Percentiles rank a stretch among this genome's conserved stretches.
phyloP scores from a whole-genome alignment of 2,329 filamentous ascomycete genomes.

The Arthrobotrys pseudoclavata region DNA sequence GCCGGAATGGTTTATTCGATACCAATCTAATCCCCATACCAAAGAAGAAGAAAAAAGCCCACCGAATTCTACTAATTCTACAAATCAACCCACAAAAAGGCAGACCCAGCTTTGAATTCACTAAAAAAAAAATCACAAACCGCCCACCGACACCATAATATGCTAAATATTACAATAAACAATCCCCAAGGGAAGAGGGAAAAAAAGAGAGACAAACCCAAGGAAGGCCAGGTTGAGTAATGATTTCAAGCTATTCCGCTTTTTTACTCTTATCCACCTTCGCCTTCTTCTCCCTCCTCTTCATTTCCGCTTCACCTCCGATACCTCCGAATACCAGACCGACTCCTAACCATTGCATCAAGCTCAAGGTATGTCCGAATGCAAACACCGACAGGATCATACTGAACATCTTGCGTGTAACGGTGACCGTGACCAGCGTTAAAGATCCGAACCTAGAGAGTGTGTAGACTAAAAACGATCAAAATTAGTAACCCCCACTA shows the following conservation, averaged over 20 bases:
- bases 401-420: constrained; percentile 98
- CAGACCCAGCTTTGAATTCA: background rate
- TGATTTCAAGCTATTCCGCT: constrained; percentile 38
- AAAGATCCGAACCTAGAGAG: constrained; percentile 91
- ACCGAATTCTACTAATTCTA: constrained; percentile 19
- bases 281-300: constrained; percentile 82
- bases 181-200: background rate
- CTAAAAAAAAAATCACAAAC: constrained; percentile 12
- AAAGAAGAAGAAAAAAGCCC: background rate
- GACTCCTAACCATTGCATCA: constrained; percentile 95
- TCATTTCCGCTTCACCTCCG: constrained; percentile 87
- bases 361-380: constrained; percentile 87
- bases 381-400: constrained; percentile 97
- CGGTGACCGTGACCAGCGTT: constrained; percentile 93
- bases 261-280: constrained; percentile 75
- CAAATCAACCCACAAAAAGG: background rate
- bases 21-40: background rate
- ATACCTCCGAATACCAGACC: constrained; percentile 94
- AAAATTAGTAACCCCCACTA: background rate
- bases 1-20: background rate
- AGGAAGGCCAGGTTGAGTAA: background rate
- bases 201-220: background rate
- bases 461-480: constrained; percentile 78
- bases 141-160: constrained; percentile 22
- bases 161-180: constrained; percentile 11